Base-by-base conservation (phyloP, 257 asterid species). In the Solanum medicagineum region DNA sequence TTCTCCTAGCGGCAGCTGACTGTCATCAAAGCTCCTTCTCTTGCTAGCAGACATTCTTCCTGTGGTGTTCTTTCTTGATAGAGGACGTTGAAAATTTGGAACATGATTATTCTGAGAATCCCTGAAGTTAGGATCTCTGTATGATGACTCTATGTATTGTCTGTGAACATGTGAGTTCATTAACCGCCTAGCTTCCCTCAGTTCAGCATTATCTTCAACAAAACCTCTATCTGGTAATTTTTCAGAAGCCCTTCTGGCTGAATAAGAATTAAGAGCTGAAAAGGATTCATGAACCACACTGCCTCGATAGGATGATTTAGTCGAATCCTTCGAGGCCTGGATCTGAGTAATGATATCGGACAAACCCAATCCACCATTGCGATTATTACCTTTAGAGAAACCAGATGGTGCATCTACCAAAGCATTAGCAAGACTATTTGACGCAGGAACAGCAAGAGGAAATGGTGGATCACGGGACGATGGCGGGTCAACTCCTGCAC, bases 401-500 rank as follows among this genome's bases (percentile, higher is more conserved):
- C 93, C 92, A 86, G 98, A 88, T 42, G 89, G 69, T 40, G 92
- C 81, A 89, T 93, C 98, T 45, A 90, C 74, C 6, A 90, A 90
- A 87, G 99, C 89, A 70, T 87, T 87, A 84, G 95, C 53, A 62
- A 91, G 92, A 80, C 93, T 94, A 89, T 91, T 92, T 84, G 99
- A 94, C 69, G 98, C 98, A 42, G 99, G 98, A 89, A 92, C 97
- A 84, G 99, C 99, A 89, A 92, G 92, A 89, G 99, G 99, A 87
- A 89, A 94, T 81, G 97, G 99, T 68, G 99, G 98, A 91, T 97
- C 98, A 92, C 99, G 98, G 87, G 99, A 94, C 80, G 99, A 97
- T 89, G 99, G 99, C 32, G 96, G 92, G 91, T 97, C 99, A 91
- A 94, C 99, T 92, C 99, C 99, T 97, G 99, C 98, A 92, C 98